These are phyloP conservation scores for Calocybe indica DNA, from an alignment of 768 basidiomycete species.

Conservation along the genomic window DNA sequence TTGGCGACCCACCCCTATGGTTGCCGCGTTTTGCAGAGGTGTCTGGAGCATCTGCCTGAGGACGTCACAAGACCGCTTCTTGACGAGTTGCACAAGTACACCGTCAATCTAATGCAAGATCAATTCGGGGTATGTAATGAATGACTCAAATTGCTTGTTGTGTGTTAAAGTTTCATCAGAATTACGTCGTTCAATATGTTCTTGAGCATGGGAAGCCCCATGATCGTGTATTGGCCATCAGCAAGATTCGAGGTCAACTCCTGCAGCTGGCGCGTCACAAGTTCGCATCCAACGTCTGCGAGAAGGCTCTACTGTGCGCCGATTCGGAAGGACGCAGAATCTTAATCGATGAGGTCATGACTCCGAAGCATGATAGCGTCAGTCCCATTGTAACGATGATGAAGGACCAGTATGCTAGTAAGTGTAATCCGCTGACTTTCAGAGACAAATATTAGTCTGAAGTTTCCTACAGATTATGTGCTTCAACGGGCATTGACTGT, in stretches of 20 bases:
- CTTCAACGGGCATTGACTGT: slow-evolving; percentile 71
- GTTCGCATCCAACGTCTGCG: slow-evolving; percentile 94
- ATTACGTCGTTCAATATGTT: slow-evolving; percentile 94
- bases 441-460: not conserved
- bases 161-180: slow-evolving; percentile 37
- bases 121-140: slow-evolving; percentile 74
- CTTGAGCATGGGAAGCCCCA: slow-evolving; percentile 71
- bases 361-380: slow-evolving; percentile 54
- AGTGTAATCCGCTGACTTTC: slow-evolving; percentile 22
- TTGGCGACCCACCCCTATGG: slow-evolving; percentile 88
- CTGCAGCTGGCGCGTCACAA: slow-evolving; percentile 80
- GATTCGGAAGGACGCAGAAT: slow-evolving; percentile 55
- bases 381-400: slow-evolving; percentile 70
- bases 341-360: slow-evolving; percentile 81
- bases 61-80: slow-evolving; percentile 64
- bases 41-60: slow-evolving; percentile 78
- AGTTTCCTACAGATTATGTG: slow-evolving; percentile 61
- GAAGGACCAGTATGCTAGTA: slow-evolving; percentile 87
- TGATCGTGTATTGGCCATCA: slow-evolving; percentile 63
- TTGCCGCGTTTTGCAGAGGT: slow-evolving; percentile 91
- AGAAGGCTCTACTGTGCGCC: slow-evolving; percentile 76
- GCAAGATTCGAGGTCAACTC: slow-evolving; percentile 71
- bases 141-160: not conserved
- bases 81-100: slow-evolving; percentile 75
- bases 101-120: slow-evolving; percentile 76